phyloP scores from a whole-genome alignment of 192 early-diverging fungal genomes.

The Jimgerdemannia flammicorona region DNA sequence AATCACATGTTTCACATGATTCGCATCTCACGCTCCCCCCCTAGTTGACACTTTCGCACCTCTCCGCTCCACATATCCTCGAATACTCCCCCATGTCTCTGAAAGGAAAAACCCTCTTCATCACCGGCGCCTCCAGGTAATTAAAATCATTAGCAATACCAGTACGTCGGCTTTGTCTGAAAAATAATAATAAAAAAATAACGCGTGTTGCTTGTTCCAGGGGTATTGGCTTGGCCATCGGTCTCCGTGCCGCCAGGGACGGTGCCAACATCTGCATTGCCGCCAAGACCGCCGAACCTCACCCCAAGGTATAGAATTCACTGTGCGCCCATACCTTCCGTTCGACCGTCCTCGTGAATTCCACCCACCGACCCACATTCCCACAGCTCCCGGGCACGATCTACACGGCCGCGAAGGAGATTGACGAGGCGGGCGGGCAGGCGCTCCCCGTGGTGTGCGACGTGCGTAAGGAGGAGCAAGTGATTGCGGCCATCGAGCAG shows the following conservation, averaged over 20 bases:
- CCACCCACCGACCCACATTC: too few relatives aligned
- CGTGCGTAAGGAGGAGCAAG: slow-evolving; percentile 76
- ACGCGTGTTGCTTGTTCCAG: slow-evolving; percentile 14
- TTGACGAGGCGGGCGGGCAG: slow-evolving; percentile 69
- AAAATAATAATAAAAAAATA: too few relatives aligned
- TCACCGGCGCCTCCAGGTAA: slow-evolving; percentile 56
- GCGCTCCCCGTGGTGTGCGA: slow-evolving; percentile 80
- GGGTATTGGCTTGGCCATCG: slow-evolving; percentile 82
- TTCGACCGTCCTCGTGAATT: too few relatives aligned
- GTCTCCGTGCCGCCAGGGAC: slow-evolving; percentile 55
- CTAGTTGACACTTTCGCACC: not conserved
- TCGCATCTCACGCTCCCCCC: too few relatives aligned
- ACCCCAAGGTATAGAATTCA: slow-evolving; percentile 46
- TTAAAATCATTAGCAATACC: not conserved
- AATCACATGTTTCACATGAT: too few relatives aligned
- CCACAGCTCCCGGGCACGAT: slow-evolving; percentile 79
- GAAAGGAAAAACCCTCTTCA: slow-evolving; percentile 47
- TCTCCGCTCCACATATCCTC: not conserved
- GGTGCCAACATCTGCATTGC: slow-evolving; percentile 69
- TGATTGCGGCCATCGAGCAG: slow-evolving; percentile 60
- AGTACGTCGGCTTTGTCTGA: not conserved
- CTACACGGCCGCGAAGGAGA: slow-evolving; percentile 69
- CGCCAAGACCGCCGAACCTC: slow-evolving; percentile 70
- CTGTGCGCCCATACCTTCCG: too few relatives aligned
- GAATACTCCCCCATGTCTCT: slow-evolving; percentile 41